Evolutionary conservation across 2,329 filamentous ascomycete genomes (phyloP), one percentile per base, ranked within the genome.

Genomic region (Sarocladium kiliense): DNA sequence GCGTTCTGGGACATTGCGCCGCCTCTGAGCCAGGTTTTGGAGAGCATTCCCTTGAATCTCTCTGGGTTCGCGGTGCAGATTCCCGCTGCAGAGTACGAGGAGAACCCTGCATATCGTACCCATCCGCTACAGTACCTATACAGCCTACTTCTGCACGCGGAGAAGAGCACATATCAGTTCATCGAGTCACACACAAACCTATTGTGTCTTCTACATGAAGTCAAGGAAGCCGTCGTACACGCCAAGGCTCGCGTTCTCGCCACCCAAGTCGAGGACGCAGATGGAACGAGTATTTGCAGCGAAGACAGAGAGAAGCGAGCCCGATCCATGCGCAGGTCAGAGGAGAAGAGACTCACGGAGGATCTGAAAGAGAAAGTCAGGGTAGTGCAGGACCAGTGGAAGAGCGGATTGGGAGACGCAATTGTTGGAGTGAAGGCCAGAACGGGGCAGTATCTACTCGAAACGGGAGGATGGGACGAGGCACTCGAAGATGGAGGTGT

Each of bases 1-100:
- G 92, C 93, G 0, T 99, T 97, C 69, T 99, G 94, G 94, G 94
- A 99, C 66, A 96, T 97, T 64, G 93, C 92, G 1, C 94, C 94
- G 2, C 85, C 86, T 3, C 79, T 99, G 0, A 79, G 87, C 25
- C 80, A 85, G 16, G 77, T 97, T 47, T 80, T 96, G 11, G 89
- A 96, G 57, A 88, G 88, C 63, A 86, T 97, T 21, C 92, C 91
- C 0, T 67, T 72, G 1, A 71, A 78, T 42, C 70, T 84, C 11
- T 68, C 71, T 9, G 73, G 70, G 5, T 91, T 96, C 70, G 77
- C 83, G 21, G 81, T 96, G 49, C 82, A 88, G 62, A 91, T 97
- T 45, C 92, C 94, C 0, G 67, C 80, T 0, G 77, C 83, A 18
- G 94, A 99, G 70, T 88, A 87, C 61, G 84, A 86, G 2, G 94